These are phyloP conservation scores for Gossypium raimondii DNA, from an alignment of 345 rosid genomes.

Conservation along the genomic window DNA sequence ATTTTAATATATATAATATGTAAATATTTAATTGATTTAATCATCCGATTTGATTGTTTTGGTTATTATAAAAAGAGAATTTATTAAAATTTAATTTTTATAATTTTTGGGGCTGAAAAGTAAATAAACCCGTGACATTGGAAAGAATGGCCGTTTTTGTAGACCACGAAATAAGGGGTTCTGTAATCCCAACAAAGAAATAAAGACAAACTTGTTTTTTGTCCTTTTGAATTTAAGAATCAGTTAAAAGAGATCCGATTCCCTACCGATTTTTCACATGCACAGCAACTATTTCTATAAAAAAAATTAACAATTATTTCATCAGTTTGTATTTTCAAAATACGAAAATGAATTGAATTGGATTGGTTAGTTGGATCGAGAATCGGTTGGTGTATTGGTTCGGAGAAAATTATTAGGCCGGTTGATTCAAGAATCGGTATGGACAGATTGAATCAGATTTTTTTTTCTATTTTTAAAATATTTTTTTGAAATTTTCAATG, in stretches of 20 bases:
- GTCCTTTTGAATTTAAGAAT: slow-evolving; percentile 5
- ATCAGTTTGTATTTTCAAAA: not conserved
- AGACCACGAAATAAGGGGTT: slow-evolving; percentile 21
- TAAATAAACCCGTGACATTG: slow-evolving; percentile 21
- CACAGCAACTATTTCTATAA: not conserved
- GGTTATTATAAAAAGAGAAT: too few relatives aligned
- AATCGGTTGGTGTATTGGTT: too few relatives aligned
- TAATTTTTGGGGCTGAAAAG: not conserved
- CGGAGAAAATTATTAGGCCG: too few relatives aligned
- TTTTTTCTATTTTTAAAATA: too few relatives aligned
- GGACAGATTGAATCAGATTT: too few relatives aligned
- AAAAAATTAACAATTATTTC: not conserved
- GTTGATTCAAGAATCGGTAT: too few relatives aligned
- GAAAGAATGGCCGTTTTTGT: not conserved
- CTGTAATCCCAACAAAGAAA: slow-evolving; percentile 14
- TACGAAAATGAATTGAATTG: too few relatives aligned
- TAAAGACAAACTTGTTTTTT: slow-evolving; percentile 21
- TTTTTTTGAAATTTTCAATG: too few relatives aligned
- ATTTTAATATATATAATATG: too few relatives aligned
- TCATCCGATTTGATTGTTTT: too few relatives aligned
- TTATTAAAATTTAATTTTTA: not conserved
- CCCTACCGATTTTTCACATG: slow-evolving; percentile 16
- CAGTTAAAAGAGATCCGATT: slow-evolving; percentile 9
- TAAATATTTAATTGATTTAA: too few relatives aligned
- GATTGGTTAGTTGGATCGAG: too few relatives aligned